phyloP scores from a whole-genome alignment of 2,329 filamentous ascomycete genomes.

The Passalora sequoiae region DNA sequence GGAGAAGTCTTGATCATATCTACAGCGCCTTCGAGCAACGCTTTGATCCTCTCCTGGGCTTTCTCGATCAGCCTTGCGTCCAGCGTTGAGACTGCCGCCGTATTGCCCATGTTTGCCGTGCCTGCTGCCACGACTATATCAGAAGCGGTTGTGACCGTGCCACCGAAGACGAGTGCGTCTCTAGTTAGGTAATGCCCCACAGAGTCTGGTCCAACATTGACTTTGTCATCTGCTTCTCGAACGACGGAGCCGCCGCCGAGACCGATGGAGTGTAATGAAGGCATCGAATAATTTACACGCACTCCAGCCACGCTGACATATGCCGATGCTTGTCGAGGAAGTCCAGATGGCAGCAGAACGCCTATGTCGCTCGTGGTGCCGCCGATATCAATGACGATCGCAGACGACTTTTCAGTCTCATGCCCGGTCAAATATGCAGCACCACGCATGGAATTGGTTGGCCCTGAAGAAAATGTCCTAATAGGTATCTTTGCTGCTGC shows the following conservation, averaged over 20 bases:
- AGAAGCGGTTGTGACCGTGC: constrained; percentile 49
- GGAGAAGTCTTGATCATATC: constrained; percentile 55
- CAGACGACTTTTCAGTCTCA: constrained; percentile 28
- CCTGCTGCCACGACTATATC: constrained; percentile 45
- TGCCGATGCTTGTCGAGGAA: constrained; percentile 57
- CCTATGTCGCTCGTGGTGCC: constrained; percentile 63
- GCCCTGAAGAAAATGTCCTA: constrained; percentile 48
- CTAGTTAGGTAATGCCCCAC: constrained; percentile 50
- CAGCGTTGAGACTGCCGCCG: constrained; percentile 17
- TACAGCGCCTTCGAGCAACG: constrained; percentile 48
- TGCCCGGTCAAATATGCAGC: constrained; percentile 52
- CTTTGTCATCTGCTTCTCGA: constrained; percentile 27
- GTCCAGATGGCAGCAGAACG: constrained; percentile 54
- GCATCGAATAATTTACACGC: constrained; percentile 47
- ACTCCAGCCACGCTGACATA: constrained; percentile 59
- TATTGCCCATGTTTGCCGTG: constrained; percentile 26
- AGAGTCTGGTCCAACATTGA: constrained; percentile 53
- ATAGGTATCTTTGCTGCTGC: constrained; percentile 47
- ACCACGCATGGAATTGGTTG: constrained; percentile 51
- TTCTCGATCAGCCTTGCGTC: constrained; percentile 19
- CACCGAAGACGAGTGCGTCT: constrained; percentile 51
- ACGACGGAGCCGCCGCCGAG: constrained; percentile 53
- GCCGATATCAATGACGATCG: constrained; percentile 60
- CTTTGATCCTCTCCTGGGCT: constrained; percentile 39
- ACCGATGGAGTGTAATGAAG: constrained; percentile 50